These are phyloP conservation scores for Neonectria magnoliae DNA, from an alignment of 2,329 filamentous ascomycete genomes.

Conservation along the genomic window DNA sequence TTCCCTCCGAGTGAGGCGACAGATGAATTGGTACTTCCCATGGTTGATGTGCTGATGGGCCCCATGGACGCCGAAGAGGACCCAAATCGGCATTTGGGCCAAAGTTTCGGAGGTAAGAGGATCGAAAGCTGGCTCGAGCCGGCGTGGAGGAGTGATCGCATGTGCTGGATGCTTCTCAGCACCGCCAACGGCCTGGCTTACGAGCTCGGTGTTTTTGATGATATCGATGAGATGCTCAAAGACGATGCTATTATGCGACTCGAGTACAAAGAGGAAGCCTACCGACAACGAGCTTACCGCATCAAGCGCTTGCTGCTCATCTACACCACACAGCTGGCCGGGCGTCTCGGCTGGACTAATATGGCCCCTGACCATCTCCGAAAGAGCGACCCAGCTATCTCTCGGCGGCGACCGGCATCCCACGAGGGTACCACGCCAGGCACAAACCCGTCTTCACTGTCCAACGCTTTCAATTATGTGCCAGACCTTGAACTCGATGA, in stretches of 20 bases:
- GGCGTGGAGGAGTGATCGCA: slow-evolving; percentile 91
- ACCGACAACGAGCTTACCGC: slow-evolving; percentile 80
- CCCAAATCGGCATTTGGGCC: slow-evolving; percentile 48
- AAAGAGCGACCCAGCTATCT: slow-evolving; percentile 66
- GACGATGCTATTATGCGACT: slow-evolving; percentile 68
- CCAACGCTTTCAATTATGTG: slow-evolving; percentile 71
- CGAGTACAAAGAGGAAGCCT: slow-evolving; percentile 78
- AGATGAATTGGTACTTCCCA: slow-evolving; percentile 73
- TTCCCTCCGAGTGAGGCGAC: slow-evolving; percentile 86
- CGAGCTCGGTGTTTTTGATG: slow-evolving; percentile 94
- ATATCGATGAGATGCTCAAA: slow-evolving; percentile 77
- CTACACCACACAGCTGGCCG: slow-evolving; percentile 93
- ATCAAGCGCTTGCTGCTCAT: slow-evolving; percentile 89
- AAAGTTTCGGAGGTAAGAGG: slow-evolving; percentile 79
- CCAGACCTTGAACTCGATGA: slow-evolving; percentile 74
- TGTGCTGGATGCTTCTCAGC: slow-evolving; percentile 98
- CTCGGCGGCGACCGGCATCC: slow-evolving; percentile 60
- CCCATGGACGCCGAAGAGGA: slow-evolving; percentile 52
- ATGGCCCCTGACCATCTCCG: slow-evolving; percentile 82
- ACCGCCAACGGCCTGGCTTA: slow-evolving; percentile 90
- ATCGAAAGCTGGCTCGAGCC: slow-evolving; percentile 98
- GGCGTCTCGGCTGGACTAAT: slow-evolving; percentile 89
- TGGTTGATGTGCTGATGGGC: slow-evolving; percentile 60
- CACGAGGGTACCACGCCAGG: slow-evolving; percentile 69
- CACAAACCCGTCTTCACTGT: slow-evolving; percentile 65